phyloP scores from a whole-genome alignment of 2,329 filamentous ascomycete species.

The Nannizziopsis arthrosporioides region DNA sequence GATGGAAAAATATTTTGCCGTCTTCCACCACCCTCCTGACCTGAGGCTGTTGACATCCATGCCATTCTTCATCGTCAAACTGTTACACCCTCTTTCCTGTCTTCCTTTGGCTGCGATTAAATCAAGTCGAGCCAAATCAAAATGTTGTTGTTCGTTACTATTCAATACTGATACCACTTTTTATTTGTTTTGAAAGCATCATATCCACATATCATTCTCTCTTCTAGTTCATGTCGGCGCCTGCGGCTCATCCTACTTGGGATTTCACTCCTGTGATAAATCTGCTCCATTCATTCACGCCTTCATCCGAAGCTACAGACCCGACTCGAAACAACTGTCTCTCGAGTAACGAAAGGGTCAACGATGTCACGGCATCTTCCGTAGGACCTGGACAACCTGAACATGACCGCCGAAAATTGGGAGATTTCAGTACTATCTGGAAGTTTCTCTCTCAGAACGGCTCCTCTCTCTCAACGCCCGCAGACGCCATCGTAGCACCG shows the following conservation, averaged over 20 bases:
- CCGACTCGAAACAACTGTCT: background rate
- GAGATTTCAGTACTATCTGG: slow-evolving; percentile 36
- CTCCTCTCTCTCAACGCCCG: background rate
- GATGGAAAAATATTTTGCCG: too few relatives aligned
- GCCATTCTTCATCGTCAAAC: too few relatives aligned
- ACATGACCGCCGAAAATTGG: slow-evolving; percentile 23
- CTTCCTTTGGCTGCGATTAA: too few relatives aligned
- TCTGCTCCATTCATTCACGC: slow-evolving; percentile 27
- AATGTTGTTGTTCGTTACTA: too few relatives aligned
- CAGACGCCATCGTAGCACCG: too few relatives aligned
- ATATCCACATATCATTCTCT: background rate
- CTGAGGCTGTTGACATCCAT: too few relatives aligned
- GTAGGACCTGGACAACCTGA: slow-evolving; percentile 1
- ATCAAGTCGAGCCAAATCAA: too few relatives aligned
- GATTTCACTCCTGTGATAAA: slow-evolving; percentile 37
- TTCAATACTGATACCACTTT: background rate
- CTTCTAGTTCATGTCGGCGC: slow-evolving; percentile 18
- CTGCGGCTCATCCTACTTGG: slow-evolving; percentile 27
- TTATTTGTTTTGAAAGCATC: background rate
- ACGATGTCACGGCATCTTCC: background rate
- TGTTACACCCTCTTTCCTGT: too few relatives aligned
- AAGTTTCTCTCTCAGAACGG: slow-evolving; percentile 24
- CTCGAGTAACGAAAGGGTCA: background rate
- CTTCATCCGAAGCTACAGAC: background rate
- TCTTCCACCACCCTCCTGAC: too few relatives aligned